Evolutionary conservation across 2,329 filamentous ascomycete genomes (phyloP), one percentile per base, ranked within the genome.

Genomic region (Aspergillus sp.): DNA sequence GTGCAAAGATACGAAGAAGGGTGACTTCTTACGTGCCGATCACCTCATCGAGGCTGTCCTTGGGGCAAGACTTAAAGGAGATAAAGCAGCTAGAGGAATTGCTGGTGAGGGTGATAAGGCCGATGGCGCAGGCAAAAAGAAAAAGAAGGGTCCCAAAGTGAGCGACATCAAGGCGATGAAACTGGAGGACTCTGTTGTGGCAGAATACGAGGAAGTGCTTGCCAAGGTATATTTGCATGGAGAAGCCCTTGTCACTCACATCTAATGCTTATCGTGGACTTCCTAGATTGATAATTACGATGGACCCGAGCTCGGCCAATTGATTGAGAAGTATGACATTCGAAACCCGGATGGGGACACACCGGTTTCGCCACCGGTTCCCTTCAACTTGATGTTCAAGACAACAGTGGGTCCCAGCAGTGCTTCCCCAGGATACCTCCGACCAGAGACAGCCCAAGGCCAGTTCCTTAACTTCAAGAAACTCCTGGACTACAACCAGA

Each of bases 321-420:
- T 99, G 60, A 97, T 99, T 81, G 87, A 84, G 74, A 96, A 96
- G 82, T 90, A 95, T 78, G 88, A 97, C 67, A 90, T 99, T 77
- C 91, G 87, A 79, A 97, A 96, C 79, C 93, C 94, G 25, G 90
- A 88, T 68, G 86, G 87, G 63, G 85, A 91, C 69, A 88, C 30
- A 36, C 30, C 30, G 12, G 30, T 96, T 36, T 85, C 87, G 25
- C 88, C 90, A 28, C 95, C 95, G 3, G 89, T 96, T 51, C 84
- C 92, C 43, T 97, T 98, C 86, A 99, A 99, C 81, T 87, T 99
- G 72, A 99, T 99, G 95, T 99, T 98, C 84, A 89, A 94, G 78
- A 97, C 94, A 45, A 84, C 91, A 38, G 97, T 99, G 74, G 95
- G 95, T 63, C 93, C 94, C 58, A 96, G 91, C 81, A 90, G 91